Base-by-base conservation (phyloP, 1,139 yeast species). In the Sugiyamaella castrensis region DNA sequence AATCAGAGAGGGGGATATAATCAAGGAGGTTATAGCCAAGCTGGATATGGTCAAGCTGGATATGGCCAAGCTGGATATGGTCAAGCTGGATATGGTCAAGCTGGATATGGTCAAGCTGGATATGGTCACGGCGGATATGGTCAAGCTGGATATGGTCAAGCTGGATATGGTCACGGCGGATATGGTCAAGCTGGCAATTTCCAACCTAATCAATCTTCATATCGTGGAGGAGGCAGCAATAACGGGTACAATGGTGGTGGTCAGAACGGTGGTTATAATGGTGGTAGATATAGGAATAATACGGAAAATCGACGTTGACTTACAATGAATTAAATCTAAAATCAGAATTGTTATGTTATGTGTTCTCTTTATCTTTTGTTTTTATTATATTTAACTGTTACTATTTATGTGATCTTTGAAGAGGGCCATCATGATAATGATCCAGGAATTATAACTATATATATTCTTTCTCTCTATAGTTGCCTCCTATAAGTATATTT, bases 1-100 rank as follows among this genome's bases (percentile, higher is more conserved):
- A 35, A 30, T 28, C 51, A 44, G 13, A 42, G 42, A 10, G 53
- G 54, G 6, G 53, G 54, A 9, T 40, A 52, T 24, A 38, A 48
- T 24, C 35, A 46, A 24, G 28, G 37, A 24, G 38, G 45, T 2
- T 43, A 53, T 26, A 37, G 49, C 28, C 30, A 40, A 13, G 32
- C 36, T 12, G 27, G 36, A 9, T 42, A 52, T 19, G 35, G 47
- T 30, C 37, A 46, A 32, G 32, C 36, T 27, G 43, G 43, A 11
- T 45, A 52, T 32, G 37, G 48, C 16, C 34, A 43, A 28, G 34
- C 37, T 16, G 24, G 24, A 43, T 44, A 11, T 15, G 7, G 40
- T 36, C 32, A 48, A 1, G 24, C 5, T 3, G 37, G 38, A 36
- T 46, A 15, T 13, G 12, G 40, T 36, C 35, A 49, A 33, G 37